These are phyloP conservation scores for Asterochloris sp. DNA, from an alignment of 139 green algal species.

Conservation along the genomic window DNA sequence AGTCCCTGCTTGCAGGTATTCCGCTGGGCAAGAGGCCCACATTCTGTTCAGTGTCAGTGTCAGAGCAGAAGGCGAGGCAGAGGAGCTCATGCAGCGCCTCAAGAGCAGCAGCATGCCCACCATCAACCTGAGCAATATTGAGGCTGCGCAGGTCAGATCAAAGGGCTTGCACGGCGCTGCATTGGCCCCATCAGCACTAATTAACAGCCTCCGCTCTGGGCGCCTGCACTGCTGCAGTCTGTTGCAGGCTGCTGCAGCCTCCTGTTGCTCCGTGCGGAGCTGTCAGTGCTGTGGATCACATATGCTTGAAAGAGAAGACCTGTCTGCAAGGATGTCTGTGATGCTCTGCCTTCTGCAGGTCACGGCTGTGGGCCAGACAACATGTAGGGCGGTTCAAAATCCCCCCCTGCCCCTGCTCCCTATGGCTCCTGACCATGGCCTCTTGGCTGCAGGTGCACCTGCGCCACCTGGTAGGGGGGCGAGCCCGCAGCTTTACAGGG, in stretches of 20 bases:
- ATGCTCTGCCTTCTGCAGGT: too few species aligned
- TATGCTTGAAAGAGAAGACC: too few species aligned
- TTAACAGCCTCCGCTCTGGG: too few species aligned
- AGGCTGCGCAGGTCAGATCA: conserved; percentile 51
- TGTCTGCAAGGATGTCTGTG: too few species aligned
- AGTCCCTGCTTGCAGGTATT: conserved; percentile 40
- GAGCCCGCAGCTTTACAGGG: conserved; percentile 64
- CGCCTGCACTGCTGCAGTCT: too few species aligned
- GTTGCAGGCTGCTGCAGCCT: too few species aligned
- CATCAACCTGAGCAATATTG: conserved; percentile 67
- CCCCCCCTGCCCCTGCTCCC: too few species aligned
- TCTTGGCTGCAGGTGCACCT: conserved; percentile 78
- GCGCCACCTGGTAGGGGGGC: conserved; percentile 83
- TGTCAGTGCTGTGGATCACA: too few species aligned
- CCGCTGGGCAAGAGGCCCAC: conserved; percentile 47
- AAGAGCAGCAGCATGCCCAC: conserved; percentile 52
- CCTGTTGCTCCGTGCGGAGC: too few species aligned
- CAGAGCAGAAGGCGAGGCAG: conserved; percentile 31
- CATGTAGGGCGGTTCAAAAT: too few species aligned
- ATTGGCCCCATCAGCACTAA: too few species aligned
- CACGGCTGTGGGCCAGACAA: too few species aligned
- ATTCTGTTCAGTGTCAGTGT: conserved; percentile 71
- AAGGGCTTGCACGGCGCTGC: background rate
- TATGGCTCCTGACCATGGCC: background rate
- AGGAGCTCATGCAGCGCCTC: conserved; percentile 61